Evolutionary conservation across 202 grass and related monocot genomes (phyloP), one percentile per base, ranked within the genome.

Genomic region (Saccharum hybrid): DNA sequence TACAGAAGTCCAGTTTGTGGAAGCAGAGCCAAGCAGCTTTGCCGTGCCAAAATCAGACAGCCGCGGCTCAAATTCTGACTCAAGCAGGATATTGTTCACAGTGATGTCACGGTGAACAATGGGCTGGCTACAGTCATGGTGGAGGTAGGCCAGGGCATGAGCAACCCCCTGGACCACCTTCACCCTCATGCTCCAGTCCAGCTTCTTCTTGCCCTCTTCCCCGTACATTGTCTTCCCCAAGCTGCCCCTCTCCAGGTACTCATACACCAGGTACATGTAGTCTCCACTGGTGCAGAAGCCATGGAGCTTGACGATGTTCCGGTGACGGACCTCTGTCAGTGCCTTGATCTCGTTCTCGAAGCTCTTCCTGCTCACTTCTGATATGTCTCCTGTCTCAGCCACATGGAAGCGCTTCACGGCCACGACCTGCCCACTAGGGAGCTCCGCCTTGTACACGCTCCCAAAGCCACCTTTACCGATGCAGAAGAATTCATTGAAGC

Each of bases 381-480:
- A 48, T 68, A 93, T 74, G 10, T 91, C 88, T 15, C 84, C 78
- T 6, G 83, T 75, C 13, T 90, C 73, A 0, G 81, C 38, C 0
- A 80, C 66, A 79, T 93, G 85, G 72, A 96, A 88, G 13, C 93
- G 76, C 43, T 96, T 96, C 74, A 89, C 93, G 3, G 93, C 93
- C 36, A 96, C 83, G 0, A 96, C 84, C 48, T 91, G 88, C 7
- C 93, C 93, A 37, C 71, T 75, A 1, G 81, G 40, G n/a, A 96
- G 83, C 73, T 92, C 75, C 0, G 93, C 93, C 61, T 74, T 91
- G 86, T 91, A 96, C 13, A 96, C 90, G 6, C 77, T 91, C 1
- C 93, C 93, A 11, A 96, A 96, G 0, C 93, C 85, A 4, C 93
- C 93, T 89, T 96, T 93, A 4, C 93, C 93, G 18, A 96, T 81